Evolutionary conservation across 2,329 filamentous ascomycete species (phyloP), one percentile per base, ranked within the genome.

Genomic region (Cercospora sesami): DNA sequence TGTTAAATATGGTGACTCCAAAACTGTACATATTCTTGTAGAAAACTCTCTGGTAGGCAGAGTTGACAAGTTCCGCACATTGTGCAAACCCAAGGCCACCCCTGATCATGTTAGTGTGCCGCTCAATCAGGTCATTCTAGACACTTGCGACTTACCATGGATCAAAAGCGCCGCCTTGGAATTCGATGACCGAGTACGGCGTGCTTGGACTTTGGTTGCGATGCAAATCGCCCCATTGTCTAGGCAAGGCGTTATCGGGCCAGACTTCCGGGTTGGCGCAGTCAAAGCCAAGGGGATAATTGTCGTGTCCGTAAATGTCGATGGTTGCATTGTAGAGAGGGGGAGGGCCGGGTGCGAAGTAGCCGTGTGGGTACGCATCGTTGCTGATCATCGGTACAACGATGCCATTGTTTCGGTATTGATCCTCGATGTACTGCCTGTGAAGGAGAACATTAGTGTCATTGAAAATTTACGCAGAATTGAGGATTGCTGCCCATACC

Each of bases 41-140:
- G 75, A 93, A 92, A 0, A 95, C 89, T 16, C 91, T 83, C 69
- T 91, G 87, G 69, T 92, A 93, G 72, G 93, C 90, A n/a, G 89
- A 82, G 69, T 91, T 90, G 4, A 91, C 80, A 3, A 94, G 82
- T 2, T 82, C 80, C 4, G 86, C 82, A 73, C 92, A 95, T 66
- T 88, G 82, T 2, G 86, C 87, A 60, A 91, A 91, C 0, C 91
- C 90, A 14, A 83, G 80, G 16, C 91, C 91, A 60, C 91, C 92
- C 62, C 60, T 62, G 14, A 12, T 18, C 21, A 18, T 28, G 23
- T 62, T n/a, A 62, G 39, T n/a, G 6, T 16, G 18, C 8, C 18
- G 14, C 18, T 58, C 6, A 5, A 5, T 53, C 10, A 26, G 12
- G 21, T 21, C 4, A 28, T 18, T n/a, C 26, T 10, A 26, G 16